Conservation (phyloP, 2,329 filamentous ascomycete genomes). For the Fusarium oligoseptatum region DNA sequence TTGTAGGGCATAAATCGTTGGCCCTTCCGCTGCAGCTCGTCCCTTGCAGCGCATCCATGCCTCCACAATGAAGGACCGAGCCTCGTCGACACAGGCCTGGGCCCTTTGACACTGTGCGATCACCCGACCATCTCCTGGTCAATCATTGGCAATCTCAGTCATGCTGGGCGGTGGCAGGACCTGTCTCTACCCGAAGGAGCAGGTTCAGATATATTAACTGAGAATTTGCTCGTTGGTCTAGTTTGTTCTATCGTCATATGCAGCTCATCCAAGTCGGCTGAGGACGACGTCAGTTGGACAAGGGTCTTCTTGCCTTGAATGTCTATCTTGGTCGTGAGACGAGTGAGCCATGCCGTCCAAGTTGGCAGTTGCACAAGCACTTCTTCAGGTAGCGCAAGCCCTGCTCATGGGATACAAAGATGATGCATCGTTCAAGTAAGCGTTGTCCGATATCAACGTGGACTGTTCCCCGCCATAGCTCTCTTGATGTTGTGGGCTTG, state of each 20-base stretch:
- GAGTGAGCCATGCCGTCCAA: conserved; percentile 19
- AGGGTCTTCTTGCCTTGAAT: conserved; percentile 9
- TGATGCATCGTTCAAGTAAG: conserved; percentile 29
- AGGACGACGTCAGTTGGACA: conserved; percentile 15
- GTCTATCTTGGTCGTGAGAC: conserved; percentile 12
- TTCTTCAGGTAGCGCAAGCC: conserved; percentile 24
- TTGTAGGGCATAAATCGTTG: conserved; percentile 45
- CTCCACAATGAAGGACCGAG: conserved; percentile 13
- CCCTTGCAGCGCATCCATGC: conserved; percentile 39
- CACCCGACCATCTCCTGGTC: conserved; percentile 26
- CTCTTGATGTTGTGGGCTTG: background rate
- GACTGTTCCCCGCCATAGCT: conserved; percentile 11
- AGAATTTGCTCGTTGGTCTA: background rate
- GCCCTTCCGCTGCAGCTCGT: conserved; percentile 35
- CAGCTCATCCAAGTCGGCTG: background rate
- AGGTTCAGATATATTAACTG: conserved; percentile 22
- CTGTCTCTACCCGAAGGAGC: conserved; percentile 31
- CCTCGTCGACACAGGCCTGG: background rate
- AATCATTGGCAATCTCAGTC: conserved; percentile 13
- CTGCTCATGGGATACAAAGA: conserved; percentile 32
- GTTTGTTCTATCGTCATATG: conserved; percentile 9
- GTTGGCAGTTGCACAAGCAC: conserved; percentile 31
- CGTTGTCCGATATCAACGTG: conserved; percentile 20
- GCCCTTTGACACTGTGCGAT: conserved; percentile 33
- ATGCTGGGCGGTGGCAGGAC: background rate